These are phyloP conservation scores for Manihot esculenta DNA, from an alignment of 441 rosid genomes.

Conservation along the genomic window DNA sequence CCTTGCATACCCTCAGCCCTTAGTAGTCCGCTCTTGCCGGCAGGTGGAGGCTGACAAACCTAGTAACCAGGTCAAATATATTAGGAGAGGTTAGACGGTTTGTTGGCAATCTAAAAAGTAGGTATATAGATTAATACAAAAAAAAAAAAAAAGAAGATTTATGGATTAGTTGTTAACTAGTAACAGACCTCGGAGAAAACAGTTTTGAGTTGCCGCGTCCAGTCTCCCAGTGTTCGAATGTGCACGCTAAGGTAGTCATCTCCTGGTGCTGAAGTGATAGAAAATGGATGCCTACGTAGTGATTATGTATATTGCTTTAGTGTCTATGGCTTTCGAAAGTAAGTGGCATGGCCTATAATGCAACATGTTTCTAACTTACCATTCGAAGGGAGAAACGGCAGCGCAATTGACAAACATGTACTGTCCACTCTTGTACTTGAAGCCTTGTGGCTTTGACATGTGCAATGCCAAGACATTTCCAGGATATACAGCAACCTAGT, in stretches of 20 bases:
- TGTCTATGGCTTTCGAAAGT: too few relatives aligned
- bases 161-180: neutral
- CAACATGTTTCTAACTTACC: conserved; percentile 32
- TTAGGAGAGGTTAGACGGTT: neutral
- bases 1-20: conserved; percentile 51
- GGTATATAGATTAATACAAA: too few relatives aligned
- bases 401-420: conserved; percentile 91
- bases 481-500: conserved; percentile 78
- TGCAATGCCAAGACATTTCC: conserved; percentile 82
- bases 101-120: neutral
- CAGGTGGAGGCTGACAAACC: conserved; percentile 59
- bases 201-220: conserved; percentile 77
- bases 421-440: conserved; percentile 89
- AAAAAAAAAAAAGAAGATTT: too few relatives aligned
- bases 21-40: conserved; percentile 68
- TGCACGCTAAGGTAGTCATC: conserved; percentile 86
- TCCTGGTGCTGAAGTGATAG: conserved; percentile 88
- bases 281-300: conserved; percentile 76
- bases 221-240: conserved; percentile 83
- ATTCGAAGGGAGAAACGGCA: conserved; percentile 84
- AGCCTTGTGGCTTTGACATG: conserved; percentile 90
- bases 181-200: conserved; percentile 67
- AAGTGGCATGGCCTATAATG: neutral
- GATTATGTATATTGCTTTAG: neutral
- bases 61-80: neutral